These are phyloP conservation scores for Apiotrichum gracile DNA, from an alignment of 1,284 basidiomycete species.

Conservation along the genomic window DNA sequence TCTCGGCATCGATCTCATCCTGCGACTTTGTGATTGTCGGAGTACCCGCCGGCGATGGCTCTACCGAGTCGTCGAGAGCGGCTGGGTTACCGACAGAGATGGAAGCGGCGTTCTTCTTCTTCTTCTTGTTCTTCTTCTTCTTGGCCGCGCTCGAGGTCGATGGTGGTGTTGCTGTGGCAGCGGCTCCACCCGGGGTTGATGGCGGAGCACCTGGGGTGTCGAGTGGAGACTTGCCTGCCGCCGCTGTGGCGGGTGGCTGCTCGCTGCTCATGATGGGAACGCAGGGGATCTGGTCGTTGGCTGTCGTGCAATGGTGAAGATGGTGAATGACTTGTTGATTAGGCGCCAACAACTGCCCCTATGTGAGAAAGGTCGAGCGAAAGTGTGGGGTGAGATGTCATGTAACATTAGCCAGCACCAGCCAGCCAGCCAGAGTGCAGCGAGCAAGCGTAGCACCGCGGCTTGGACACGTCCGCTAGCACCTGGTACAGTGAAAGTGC, in stretches of 20 bases:
- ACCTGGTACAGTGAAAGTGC: no score
- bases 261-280: slow-evolving; percentile 4
- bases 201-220: not conserved
- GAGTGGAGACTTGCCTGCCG: not conserved
- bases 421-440: no score
- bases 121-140: slow-evolving; percentile 20
- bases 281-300: no score
- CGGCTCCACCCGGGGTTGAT: not conserved
- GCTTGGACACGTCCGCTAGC: no score
- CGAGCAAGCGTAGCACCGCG: no score
- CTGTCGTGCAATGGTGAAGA: no score
- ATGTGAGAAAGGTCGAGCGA: no score
- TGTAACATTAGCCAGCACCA: no score
- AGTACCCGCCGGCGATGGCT: not conserved
- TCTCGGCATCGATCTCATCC: not conserved
- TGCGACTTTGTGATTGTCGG: not conserved
- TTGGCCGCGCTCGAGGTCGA: slow-evolving; percentile 1
- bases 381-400: no score
- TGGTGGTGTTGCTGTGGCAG: not conserved
- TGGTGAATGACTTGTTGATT: no score
- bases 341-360: no score
- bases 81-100: not conserved
- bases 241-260: slow-evolving; percentile 1
- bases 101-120: slow-evolving; percentile 6
- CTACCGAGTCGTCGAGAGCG: not conserved